Base-by-base conservation (phyloP, 2,329 filamentous ascomycete species). In the Fusarium coicis region DNA sequence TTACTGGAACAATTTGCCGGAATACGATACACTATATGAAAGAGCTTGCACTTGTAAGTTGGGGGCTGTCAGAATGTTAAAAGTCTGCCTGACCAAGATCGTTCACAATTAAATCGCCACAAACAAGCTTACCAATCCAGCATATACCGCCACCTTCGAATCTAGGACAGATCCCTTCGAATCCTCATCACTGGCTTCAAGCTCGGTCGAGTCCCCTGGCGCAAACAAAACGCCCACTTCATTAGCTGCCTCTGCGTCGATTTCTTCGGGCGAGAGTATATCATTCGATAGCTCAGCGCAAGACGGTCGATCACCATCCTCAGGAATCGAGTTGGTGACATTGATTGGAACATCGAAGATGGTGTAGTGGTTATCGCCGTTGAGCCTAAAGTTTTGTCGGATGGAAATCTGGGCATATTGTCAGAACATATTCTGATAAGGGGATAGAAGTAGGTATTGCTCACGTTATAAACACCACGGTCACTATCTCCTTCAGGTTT, bases 291-390 rank as follows among this genome's bases (percentile, higher is more conserved):
- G 76, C 4, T 77, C 75, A 60, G 87, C 86, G 74, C 89, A 91
- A 23, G 82, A 81, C 4, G 84, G 82, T n/a, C 86, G 83, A 65
- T 80, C 75, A 28, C 80, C 80, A 26, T 78, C 76, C 37, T 81
- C 78, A 14, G 83, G 78, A 71, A 93, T 93, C 43, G 83, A 84
- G 79, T 93, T 93, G 10, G 91, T 92, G 42, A 93, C 87, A 7
- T 87, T 85, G 73, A 93, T 91, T 23, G 92, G 92, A 18, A 93
- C 82, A 73, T 93, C 90, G 75, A 93, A 93, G 60, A 93, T 88
- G 14, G 91, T 93, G 79, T 93, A 93, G 74, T 89, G 86, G 52
- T 92, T 85, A 4, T 86, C 85, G 18, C 85, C 87, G 77, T 93
- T 92, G 62, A 93, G 84, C 18, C 89, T 87, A 79, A 92, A 93